Evolutionary conservation across 306 rosid species (phyloP).

Genomic region (Hippophae rhamnoides): DNA sequence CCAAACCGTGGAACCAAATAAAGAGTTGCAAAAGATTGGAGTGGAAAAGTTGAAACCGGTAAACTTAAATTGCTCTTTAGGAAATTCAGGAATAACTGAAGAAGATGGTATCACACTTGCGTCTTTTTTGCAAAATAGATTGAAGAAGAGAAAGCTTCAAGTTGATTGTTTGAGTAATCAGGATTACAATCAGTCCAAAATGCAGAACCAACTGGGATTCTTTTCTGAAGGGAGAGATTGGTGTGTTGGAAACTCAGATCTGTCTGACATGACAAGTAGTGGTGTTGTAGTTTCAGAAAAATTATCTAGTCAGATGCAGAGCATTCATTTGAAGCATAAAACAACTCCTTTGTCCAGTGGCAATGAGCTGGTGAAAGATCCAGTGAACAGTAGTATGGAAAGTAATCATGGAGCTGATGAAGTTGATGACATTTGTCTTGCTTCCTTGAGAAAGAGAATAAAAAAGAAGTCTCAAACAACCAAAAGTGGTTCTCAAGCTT

Average conservation of each 20-base stretch:
- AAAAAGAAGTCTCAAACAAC: slow-evolving; percentile 15
- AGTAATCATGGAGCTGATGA: slow-evolving; percentile 11
- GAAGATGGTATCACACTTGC: slow-evolving; percentile 31
- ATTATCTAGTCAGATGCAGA: neutral
- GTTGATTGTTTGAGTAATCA: slow-evolving; percentile 8
- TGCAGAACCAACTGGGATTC: slow-evolving; percentile 8
- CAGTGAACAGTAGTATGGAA: slow-evolving; percentile 10
- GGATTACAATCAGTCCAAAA: slow-evolving; percentile 1
- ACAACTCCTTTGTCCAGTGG: slow-evolving; percentile 6
- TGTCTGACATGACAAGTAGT: neutral
- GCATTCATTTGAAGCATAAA: slow-evolving; percentile 5
- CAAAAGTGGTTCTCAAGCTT: neutral
- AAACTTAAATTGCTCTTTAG: slow-evolving; percentile 14
- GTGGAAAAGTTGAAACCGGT: slow-evolving; percentile 9
- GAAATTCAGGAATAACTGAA: slow-evolving; percentile 23
- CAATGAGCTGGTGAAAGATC: slow-evolving; percentile 17
- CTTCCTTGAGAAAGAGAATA: slow-evolving; percentile 19
- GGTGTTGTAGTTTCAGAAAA: neutral
- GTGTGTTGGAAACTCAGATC: slow-evolving; percentile 1
- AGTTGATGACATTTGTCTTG: slow-evolving; percentile 8
- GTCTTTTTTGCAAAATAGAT: slow-evolving; percentile 18
- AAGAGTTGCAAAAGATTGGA: slow-evolving; percentile 8
- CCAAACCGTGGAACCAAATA: slow-evolving; percentile 14
- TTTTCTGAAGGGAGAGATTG: slow-evolving; percentile 5
- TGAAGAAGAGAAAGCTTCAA: slow-evolving; percentile 32